Evolutionary conservation across 2,329 filamentous ascomycete species (phyloP), one percentile per base, ranked within the genome.

Genomic region (Penicillium rolfsii): DNA sequence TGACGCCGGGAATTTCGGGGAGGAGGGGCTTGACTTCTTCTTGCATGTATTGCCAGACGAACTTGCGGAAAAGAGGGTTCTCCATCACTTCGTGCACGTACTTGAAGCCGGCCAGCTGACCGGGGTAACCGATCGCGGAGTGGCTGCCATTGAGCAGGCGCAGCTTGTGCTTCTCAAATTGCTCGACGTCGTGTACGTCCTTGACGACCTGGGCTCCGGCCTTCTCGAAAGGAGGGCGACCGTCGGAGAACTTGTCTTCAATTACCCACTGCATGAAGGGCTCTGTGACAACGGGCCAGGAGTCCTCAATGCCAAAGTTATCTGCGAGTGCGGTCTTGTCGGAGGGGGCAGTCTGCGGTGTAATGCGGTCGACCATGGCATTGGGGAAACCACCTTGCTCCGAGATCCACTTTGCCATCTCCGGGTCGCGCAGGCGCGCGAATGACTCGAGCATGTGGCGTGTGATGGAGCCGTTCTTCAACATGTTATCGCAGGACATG

Each of bases 181-280:
- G 72, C 74, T 84, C 82, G 30, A 84, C 82, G 14, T 80, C 78
- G 67, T 82, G 76, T n/a, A 84, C 81, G 56, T 82, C 74, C 59
- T 77, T 73, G 64, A 84, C 82, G 6, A 84, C 77, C 75, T 84
- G 82, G 3, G 82, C 81, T 57, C 82, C 82, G 43, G 81, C 82
- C 71, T 81, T 81, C 49, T 84, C 82, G 52, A 84, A 83, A 0
- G 80, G 75, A 28, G 82, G 82, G 48, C 82, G 82, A 40, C 82
- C 82, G 60, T 83, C 77, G 61, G 67, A 74, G 71, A 84, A 84
- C 59, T 80, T 74, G 74, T 84, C 82, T 72, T 84, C 82, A 53
- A 84, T 75, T 1, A 84, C 82, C 82, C 82, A 84, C 73, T 84
- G 82, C 78, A 81, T 83, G 61, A 84, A 84, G 41, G 82, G 82